Conservation (phyloP, 345 rosid genomes). For the Schrenkiella parvula region DNA sequence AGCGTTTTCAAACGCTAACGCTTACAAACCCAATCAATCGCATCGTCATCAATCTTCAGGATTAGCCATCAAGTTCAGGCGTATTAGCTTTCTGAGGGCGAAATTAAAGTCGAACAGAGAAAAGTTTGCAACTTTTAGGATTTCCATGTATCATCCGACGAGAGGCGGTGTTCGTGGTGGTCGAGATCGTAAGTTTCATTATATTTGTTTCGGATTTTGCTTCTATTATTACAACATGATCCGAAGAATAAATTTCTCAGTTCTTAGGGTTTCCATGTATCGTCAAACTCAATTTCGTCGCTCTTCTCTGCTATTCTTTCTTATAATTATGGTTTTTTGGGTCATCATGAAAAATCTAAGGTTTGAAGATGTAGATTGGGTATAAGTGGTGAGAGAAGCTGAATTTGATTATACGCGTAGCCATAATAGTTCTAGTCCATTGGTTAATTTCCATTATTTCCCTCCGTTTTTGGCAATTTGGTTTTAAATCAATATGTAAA, state of each 20-base stretch:
- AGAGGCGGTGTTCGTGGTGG: constrained; percentile 99
- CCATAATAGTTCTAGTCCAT: not conserved
- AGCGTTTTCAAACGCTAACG: not conserved
- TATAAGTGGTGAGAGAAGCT: not conserved
- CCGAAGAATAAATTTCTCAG: not conserved
- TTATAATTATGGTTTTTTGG: not conserved
- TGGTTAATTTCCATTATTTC: not conserved
- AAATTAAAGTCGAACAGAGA: not conserved
- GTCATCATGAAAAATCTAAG: not conserved
- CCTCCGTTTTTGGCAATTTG: not conserved
- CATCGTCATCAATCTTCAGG: not conserved
- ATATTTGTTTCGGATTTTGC: not conserved
- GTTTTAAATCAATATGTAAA: not conserved
- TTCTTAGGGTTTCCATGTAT: constrained; percentile 16
- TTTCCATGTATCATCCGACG: constrained; percentile 85
- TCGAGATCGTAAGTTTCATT: constrained; percentile 71
- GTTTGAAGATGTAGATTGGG: not conserved
- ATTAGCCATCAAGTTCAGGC: not conserved
- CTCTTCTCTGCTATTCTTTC: not conserved
- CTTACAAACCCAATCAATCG: not conserved
- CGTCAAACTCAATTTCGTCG: not conserved
- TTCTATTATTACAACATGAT: not conserved
- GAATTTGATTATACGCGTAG: not conserved
- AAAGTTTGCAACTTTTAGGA: constrained; percentile 6
- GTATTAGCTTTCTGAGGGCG: not conserved